Conservation (phyloP, 2,329 filamentous ascomycete species). For the Aspergillus viridinutans region DNA sequence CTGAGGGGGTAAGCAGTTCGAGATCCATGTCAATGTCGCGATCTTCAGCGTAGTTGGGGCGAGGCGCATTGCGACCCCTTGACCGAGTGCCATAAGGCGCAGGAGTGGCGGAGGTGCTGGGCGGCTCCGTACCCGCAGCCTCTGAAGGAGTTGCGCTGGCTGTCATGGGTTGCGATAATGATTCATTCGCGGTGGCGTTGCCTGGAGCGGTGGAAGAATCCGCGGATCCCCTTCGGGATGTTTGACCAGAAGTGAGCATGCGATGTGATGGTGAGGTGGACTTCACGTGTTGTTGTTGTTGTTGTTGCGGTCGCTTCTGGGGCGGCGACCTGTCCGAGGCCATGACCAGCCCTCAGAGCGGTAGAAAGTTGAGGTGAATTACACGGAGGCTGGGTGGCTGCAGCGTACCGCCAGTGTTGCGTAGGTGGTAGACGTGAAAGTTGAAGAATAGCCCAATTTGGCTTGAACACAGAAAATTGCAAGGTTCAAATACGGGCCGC, state of each 20-base stretch:
- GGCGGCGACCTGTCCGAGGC: constrained; percentile 27
- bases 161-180: constrained; percentile 42
- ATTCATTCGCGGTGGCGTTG: constrained; percentile 30
- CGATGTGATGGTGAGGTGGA: constrained; percentile 20
- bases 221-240: constrained; percentile 19
- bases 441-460: constrained; percentile 16
- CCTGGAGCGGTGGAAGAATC: constrained; percentile 17
- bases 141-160: constrained; percentile 41
- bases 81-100: constrained; percentile 89
- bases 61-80: constrained; percentile 76
- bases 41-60: constrained; percentile 94
- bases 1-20: constrained; percentile 49
- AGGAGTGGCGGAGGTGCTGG: constrained; percentile 48
- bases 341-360: constrained; percentile 27
- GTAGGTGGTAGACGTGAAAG: constrained; percentile 10
- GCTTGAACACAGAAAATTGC: constrained; percentile 17
- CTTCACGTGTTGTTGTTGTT: constrained; percentile 25
- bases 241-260: constrained; percentile 35
- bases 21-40: constrained; percentile 87
- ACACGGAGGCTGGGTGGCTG: constrained; percentile 8
- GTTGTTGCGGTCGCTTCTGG: constrained; percentile 22
- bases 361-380: constrained; percentile 13
- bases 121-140: constrained; percentile 30
- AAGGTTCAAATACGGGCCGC: constrained; percentile 24
- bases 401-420: constrained; percentile 17